Evolutionary conservation across 164 flowering plant species (phyloP), one percentile per base, ranked within the genome.

Genomic region (Tinospora cordifolia): DNA sequence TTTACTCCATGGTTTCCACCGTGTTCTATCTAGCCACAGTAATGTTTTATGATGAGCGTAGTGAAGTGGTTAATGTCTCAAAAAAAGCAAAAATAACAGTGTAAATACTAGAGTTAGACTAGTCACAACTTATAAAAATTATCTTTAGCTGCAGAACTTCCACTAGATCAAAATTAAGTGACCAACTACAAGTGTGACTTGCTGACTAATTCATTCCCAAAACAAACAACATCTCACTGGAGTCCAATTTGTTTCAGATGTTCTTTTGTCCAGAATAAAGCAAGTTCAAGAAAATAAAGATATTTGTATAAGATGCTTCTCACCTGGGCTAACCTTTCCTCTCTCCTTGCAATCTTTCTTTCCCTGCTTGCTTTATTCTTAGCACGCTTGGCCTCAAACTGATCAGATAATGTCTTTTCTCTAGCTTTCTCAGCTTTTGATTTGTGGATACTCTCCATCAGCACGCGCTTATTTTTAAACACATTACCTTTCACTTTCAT

Each of bases 401-500:
- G 95, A 76, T 90, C 92, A 41, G 92, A 82, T 70, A 90, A 69
- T 0, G 95, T 88, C 87, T 90, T 90, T 78, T 90, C 95, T 70
- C 95, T 84, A 0, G 90, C 90, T 80, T 88, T 90, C 85, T 90
- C 95, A 69, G 92, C 90, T 87, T 90, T 90, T 0, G 92, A 81
- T 75, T 90, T 90, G 83, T 90, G 95, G 71, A 90, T 87, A 73
- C 90, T 90, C 76, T 90, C 92, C 96, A 90, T 90, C 38, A 90
- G 80, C 40, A 90, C 96, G 40, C 92, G 76, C 77, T 90, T 88
- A 81, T 90, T 88, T 82, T 90, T 87, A 74, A 87, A 90, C 6
- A 90, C 95, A 73, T 90, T 90, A 83, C 95, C 95, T 79, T 90
- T 88, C n/a, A 88, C 95, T 81, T 80, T 90, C 95, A 90, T 85